A percentile compares a stretch with the other conserved stretches of the same genome.
phyloP scores from a whole-genome alignment of 371 early-diverging fungal species.

The Lichtheimia ramosa region DNA sequence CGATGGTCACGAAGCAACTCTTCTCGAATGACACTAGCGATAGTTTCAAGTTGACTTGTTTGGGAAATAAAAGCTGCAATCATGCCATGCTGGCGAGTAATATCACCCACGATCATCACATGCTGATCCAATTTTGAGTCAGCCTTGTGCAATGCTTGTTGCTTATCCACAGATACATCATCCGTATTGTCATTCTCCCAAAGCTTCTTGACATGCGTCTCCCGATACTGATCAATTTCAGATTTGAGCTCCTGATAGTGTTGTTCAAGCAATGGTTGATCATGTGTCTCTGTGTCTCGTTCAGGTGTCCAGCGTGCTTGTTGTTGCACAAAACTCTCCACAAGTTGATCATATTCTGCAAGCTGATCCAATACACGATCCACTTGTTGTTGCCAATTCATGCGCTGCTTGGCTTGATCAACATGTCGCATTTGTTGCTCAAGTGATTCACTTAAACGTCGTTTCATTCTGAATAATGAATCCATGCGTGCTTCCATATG shows the following conservation, averaged over 20 bases:
- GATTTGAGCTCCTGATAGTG: background rate
- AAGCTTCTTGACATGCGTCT: constrained; percentile 5
- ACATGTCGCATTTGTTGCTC: constrained; percentile 22
- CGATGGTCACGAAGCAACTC: constrained; percentile 14
- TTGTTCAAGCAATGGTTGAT: constrained; percentile 15
- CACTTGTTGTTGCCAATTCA: constrained; percentile 25
- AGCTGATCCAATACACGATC: constrained; percentile 22
- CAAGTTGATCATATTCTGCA: constrained; percentile 10
- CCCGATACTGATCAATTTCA: background rate
- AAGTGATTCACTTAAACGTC: constrained; percentile 26
- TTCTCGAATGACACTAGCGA: constrained; percentile 33
- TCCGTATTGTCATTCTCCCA: background rate
- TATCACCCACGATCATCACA: constrained; percentile 18
- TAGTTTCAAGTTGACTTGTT: constrained; percentile 23
- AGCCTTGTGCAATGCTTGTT: constrained; percentile 15
- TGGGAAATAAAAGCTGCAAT: constrained; percentile 18
- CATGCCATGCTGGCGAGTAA: constrained; percentile 24
- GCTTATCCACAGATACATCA: background rate
- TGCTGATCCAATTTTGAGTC: constrained; percentile 15
- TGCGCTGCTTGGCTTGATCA: constrained; percentile 22
- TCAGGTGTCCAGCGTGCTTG: constrained; percentile 42
- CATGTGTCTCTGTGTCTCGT: constrained; percentile 12
- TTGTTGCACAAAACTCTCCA: constrained; percentile 35
- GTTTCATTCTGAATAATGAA: constrained; percentile 16
- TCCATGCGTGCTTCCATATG: constrained; percentile 41